Percentiles rank a stretch among this genome's conserved stretches.
Conservation (phyloP, 1,284 basidiomycete genomes). For the Singerocomus rubriflavus region DNA sequence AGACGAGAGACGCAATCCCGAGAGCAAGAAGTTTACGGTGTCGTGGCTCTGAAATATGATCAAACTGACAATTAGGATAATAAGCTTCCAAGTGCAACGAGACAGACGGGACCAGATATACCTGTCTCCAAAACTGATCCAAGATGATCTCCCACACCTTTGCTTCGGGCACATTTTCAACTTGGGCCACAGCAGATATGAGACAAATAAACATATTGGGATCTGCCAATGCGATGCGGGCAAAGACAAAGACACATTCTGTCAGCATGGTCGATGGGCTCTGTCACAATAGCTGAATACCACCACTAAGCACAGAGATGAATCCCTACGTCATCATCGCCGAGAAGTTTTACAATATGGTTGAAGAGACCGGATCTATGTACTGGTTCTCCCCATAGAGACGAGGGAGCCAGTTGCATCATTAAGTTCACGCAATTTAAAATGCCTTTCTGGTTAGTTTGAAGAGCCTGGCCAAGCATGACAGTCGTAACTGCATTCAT, state of each 20-base stretch:
- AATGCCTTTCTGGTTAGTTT: conserved; percentile 57
- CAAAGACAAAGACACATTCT: conserved; percentile 65
- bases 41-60: conserved; percentile 77
- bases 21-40: conserved; percentile 73
- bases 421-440: conserved; percentile 53
- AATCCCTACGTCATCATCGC: conserved; percentile 58
- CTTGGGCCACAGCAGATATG: conserved; percentile 55
- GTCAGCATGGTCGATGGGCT: conserved; percentile 52
- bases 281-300: conserved; percentile 35
- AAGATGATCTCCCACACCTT: conserved; percentile 62
- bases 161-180: conserved; percentile 46
- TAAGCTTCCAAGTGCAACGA: neutral
- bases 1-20: conserved; percentile 68
- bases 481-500: conserved; percentile 53
- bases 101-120: conserved; percentile 30
- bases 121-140: conserved; percentile 79
- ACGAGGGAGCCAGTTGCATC: conserved; percentile 58
- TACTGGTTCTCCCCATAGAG: conserved; percentile 66
- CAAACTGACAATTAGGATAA: conserved; percentile 55
- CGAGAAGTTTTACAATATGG: conserved; percentile 51
- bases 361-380: conserved; percentile 70
- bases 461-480: conserved; percentile 46
- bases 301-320: conserved; percentile 5
- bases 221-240: conserved; percentile 65
- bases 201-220: conserved; percentile 62